These are phyloP conservation scores for Nakaseomyces uthaithaninus DNA, from an alignment of 1,139 yeast species.

Conservation along the genomic window DNA sequence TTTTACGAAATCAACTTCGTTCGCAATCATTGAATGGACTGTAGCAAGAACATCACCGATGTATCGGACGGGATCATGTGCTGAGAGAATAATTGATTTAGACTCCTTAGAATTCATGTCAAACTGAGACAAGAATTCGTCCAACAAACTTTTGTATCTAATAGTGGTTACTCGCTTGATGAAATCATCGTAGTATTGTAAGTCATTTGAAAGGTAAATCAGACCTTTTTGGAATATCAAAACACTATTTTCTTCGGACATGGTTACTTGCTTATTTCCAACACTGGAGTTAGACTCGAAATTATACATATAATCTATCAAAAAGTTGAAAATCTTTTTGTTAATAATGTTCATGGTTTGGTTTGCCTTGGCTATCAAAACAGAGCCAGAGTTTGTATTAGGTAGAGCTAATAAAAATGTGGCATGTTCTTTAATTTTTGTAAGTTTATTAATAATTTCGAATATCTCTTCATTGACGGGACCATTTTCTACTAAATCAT, in stretches of 20 bases:
- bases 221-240: conserved; percentile 26
- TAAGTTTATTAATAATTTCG: conserved; percentile 50
- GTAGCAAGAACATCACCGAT: conserved; percentile 86
- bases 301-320: conserved; percentile 31
- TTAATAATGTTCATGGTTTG: conserved; percentile 32
- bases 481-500: conserved; percentile 43
- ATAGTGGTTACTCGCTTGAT: conserved; percentile 50
- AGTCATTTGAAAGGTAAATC: conserved; percentile 32
- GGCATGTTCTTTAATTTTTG: conserved; percentile 48
- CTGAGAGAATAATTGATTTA: conserved; percentile 51
- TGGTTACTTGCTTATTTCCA: conserved; percentile 9
- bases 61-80: conserved; percentile 75
- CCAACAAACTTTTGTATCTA: conserved; percentile 48
- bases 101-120: conserved; percentile 26
- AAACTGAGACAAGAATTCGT: conserved; percentile 52
- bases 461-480: conserved; percentile 54
- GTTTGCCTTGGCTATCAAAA: conserved; percentile 56
- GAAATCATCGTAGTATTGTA: conserved; percentile 42
- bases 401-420: conserved; percentile 63
- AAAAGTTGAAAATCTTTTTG: conserved; percentile 32
- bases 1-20: conserved; percentile 71
- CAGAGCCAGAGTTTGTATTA: conserved; percentile 62
- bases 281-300: conserved; percentile 18
- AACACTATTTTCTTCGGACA: conserved; percentile 14
- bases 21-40: conserved; percentile 80